phyloP scores from a whole-genome alignment of 805 yeast species.

The Starmerella sirachaensis region DNA sequence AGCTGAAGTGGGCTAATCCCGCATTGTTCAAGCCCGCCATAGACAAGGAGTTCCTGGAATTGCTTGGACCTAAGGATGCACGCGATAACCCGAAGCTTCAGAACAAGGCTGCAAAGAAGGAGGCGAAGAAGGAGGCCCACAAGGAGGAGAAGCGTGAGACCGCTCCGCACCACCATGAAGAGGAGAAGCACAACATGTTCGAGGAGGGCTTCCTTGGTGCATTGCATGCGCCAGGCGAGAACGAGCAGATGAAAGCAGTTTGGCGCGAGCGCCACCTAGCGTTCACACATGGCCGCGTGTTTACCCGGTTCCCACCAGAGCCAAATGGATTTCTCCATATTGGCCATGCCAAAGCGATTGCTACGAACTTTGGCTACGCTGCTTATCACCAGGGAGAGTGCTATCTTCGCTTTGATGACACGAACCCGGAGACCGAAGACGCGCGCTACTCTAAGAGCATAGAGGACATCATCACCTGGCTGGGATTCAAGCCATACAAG shows the following conservation, averaged over 20 bases:
- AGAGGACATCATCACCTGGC: constrained; percentile 75
- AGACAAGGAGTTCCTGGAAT: constrained; percentile 58
- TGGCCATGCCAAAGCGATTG: constrained; percentile 96
- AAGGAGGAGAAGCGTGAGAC: constrained; percentile 31
- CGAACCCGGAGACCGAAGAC: constrained; percentile 98
- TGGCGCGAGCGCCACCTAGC: constrained; percentile 68
- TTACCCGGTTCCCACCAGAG: constrained; percentile 96
- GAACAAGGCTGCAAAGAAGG: constrained; percentile 24
- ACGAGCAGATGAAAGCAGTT: constrained; percentile 82
- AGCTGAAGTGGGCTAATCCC: constrained; percentile 87
- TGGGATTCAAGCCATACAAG: constrained; percentile 89
- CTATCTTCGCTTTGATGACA: constrained; percentile 89
- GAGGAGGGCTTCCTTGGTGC: constrained; percentile 92
- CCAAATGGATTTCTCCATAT: constrained; percentile 96
- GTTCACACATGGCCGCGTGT: constrained; percentile 69
- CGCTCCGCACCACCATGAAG: constrained; percentile 14
- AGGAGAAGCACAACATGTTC: constrained; percentile 45
- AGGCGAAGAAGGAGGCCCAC: constrained; percentile 6
- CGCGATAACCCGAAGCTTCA: constrained; percentile 47
- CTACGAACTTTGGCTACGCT: constrained; percentile 97
- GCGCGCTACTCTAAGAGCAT: constrained; percentile 80
- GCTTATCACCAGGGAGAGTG: constrained; percentile 75
- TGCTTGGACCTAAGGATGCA: constrained; percentile 92
- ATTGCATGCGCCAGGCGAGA: constrained; percentile 88
- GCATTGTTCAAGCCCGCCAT: constrained; percentile 74